Evolutionary conservation across 2,329 filamentous ascomycete genomes (phyloP), one percentile per base, ranked within the genome.

Genomic region (Botrytis paeoniae): DNA sequence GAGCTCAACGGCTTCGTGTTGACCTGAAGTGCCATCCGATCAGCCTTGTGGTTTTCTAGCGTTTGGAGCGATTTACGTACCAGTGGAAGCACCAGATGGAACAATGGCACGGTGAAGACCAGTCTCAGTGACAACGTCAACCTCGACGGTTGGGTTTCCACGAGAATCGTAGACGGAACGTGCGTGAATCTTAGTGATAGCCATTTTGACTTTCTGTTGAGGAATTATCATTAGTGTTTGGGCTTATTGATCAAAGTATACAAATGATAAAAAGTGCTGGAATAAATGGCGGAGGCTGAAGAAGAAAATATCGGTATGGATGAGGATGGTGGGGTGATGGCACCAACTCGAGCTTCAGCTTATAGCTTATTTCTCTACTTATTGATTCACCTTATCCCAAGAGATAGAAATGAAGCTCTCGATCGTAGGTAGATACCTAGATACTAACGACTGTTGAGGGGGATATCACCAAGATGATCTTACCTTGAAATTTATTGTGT

Each of bases 121-220:
- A 81, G 93, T 97, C 87, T 97, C 94, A 80, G 95, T 98, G 86
- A 97, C 92, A 80, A 98, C 90, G 84, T 98, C 95, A 81, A 98
- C 95, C 89, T 98, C 95, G 82, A 98, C 95, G 83, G 96, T 99
- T 82, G 96, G 96, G 91, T 99, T 99, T 84, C 90, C 90, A 83
- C 96, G 95, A 84, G 96, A 98, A 90, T 99, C 96, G 90, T 95
- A 99, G 88, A 99, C 94, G 82, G 92, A 95, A 83, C 96, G 93
- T 82, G 93, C 93, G 89, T 95, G 92, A 83, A 96, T 89, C 89
- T 95, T 95, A 85, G 91, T 90, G 85, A 96, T 93, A 82, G 93
- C 87, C 96, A 99, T 99, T 79, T 83, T 95, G 85, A 80, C 72
- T 76, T 74, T 77, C 76, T 78, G 73, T 72, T 41, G 73, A 69